Evolutionary conservation across 2,329 filamentous ascomycete genomes (phyloP).

Genomic region (Colletotrichum sp.): DNA sequence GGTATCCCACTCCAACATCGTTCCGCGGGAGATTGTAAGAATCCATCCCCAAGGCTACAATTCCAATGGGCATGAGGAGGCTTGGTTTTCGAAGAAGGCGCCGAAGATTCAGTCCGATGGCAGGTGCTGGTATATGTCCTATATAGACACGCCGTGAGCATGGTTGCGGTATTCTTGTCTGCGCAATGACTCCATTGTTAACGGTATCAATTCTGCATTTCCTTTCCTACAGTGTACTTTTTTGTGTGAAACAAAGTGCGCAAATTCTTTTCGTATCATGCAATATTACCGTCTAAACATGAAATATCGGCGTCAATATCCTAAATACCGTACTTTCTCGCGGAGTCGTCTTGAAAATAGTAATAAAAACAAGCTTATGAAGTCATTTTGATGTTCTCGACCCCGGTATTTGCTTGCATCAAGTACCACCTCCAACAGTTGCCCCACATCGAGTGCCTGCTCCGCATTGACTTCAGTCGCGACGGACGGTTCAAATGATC

Average conservation of each 20-base stretch:
- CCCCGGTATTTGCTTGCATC: neutral
- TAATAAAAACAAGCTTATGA: neutral
- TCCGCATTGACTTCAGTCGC: neutral
- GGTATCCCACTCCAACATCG: neutral
- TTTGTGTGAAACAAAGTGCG: too few species aligned
- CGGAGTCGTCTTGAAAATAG: neutral
- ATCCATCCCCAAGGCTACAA: neutral
- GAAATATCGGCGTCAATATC: neutral
- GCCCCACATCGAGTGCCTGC: neutral
- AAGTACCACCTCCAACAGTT: neutral
- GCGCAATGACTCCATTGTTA: neutral
- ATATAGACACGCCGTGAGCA: neutral
- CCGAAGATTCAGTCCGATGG: neutral
- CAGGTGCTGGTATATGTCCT: neutral
- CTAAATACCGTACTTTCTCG: rapidly evolving
- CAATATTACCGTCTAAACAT: neutral
- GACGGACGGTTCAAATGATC: neutral
- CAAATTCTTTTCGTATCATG: neutral
- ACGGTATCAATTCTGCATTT: neutral
- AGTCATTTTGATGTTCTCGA: neutral
- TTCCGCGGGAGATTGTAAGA: neutral
- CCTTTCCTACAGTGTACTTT: neutral
- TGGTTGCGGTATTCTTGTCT: neutral
- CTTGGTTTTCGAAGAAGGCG: neutral
- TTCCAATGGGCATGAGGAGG: neutral